Evolutionary conservation across 345 rosid genomes (phyloP).

Genomic region (Clarkia xantiana): DNA sequence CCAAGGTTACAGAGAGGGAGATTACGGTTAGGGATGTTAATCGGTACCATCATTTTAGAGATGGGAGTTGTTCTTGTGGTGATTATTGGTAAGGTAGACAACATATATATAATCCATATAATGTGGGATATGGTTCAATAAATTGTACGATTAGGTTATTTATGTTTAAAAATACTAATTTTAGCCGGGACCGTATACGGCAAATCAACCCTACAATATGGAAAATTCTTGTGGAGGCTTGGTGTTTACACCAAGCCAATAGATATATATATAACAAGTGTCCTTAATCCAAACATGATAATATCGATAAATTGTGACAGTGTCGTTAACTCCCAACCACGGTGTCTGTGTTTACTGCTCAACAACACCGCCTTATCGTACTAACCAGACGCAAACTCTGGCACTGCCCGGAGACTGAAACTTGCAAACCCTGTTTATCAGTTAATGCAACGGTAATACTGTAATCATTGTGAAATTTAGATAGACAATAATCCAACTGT

Average conservation of each 20-base stretch:
- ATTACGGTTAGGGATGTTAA: conserved; percentile 26
- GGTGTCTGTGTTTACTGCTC: conserved; percentile 30
- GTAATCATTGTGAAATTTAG: neutral
- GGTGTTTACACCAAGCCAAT: too few relatives aligned
- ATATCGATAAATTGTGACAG: too few relatives aligned
- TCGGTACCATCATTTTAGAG: conserved; percentile 25
- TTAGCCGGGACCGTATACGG: too few relatives aligned
- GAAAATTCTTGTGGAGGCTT: too few relatives aligned
- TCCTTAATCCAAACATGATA: too few relatives aligned
- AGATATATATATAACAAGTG: too few relatives aligned
- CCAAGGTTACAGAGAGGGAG: conserved; percentile 22
- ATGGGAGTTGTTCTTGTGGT: conserved; percentile 23
- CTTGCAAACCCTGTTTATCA: conserved; percentile 20
- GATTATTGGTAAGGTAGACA: too few relatives aligned
- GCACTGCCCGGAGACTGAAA: conserved; percentile 24
- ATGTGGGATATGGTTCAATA: too few relatives aligned
- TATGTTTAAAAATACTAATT: too few relatives aligned
- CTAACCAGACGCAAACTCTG: conserved; percentile 23
- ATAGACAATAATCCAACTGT: neutral
- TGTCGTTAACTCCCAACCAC: conserved; percentile 32
- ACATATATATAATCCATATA: too few relatives aligned
- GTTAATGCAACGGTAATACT: conserved; percentile 28
- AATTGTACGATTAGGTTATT: too few relatives aligned
- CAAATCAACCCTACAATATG: too few relatives aligned
- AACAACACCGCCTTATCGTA: conserved; percentile 18